Evolutionary conservation across 2,329 filamentous ascomycete species (phyloP).

Genomic region (Paecilomyces fulvus): DNA sequence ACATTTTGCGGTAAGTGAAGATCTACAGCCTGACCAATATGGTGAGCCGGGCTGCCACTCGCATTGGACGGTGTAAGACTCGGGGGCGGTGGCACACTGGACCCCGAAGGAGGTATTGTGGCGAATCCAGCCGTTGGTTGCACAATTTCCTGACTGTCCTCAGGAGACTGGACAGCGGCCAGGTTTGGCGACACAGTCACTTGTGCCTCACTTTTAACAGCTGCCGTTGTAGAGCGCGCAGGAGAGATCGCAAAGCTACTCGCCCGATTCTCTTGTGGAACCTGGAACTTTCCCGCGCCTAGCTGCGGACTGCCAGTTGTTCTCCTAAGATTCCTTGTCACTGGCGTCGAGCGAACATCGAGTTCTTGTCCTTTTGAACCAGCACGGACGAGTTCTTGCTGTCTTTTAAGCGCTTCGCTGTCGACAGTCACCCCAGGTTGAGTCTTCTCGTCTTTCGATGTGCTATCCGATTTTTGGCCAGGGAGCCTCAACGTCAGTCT

Average conservation of each 20-base stretch:
- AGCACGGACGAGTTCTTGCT: slow-evolving; percentile 44
- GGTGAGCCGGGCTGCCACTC: slow-evolving; percentile 31
- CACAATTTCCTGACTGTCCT: slow-evolving; percentile 11
- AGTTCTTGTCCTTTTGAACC: slow-evolving; percentile 29
- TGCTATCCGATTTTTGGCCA: slow-evolving; percentile 46
- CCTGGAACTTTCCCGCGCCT: slow-evolving; percentile 4
- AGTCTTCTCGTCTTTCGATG: slow-evolving; percentile 30
- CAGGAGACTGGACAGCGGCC: slow-evolving; percentile 13
- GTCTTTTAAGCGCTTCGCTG: slow-evolving; percentile 45
- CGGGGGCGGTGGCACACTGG: slow-evolving; percentile 32
- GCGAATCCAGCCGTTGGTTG: background rate
- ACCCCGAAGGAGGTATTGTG: slow-evolving; percentile 14
- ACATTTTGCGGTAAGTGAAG: background rate
- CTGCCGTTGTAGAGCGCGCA: slow-evolving; percentile 18
- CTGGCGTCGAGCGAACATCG: slow-evolving; percentile 11
- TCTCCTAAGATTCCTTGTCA: slow-evolving; percentile 31
- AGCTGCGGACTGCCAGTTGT: slow-evolving; percentile 17
- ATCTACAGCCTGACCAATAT: slow-evolving; percentile 13
- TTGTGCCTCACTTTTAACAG: slow-evolving; percentile 31
- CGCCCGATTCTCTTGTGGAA: slow-evolving; percentile 10
- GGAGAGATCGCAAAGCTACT: slow-evolving; percentile 22
- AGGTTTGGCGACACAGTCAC: slow-evolving; percentile 18
- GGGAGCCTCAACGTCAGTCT: slow-evolving; percentile 67
- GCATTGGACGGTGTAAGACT: slow-evolving; percentile 21
- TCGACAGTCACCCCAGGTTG: slow-evolving; percentile 44